phyloP scores from a whole-genome alignment of 2,329 filamentous ascomycete species.

The Eutypa lata region DNA sequence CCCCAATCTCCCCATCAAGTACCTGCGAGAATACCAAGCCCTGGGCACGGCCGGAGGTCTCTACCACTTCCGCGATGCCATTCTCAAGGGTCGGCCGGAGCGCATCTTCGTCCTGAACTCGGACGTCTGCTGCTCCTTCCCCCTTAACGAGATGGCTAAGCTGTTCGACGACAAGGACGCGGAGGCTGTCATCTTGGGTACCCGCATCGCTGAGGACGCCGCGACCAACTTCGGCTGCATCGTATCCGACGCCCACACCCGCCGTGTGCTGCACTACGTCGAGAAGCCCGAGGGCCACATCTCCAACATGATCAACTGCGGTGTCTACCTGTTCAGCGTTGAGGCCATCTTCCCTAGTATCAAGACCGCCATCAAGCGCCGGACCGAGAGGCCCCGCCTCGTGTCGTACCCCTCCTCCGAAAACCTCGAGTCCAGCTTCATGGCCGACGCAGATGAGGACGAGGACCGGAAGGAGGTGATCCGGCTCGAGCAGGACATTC shows the following conservation, averaged over 20 bases:
- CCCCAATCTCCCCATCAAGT: slow-evolving; percentile 85
- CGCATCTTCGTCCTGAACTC: slow-evolving; percentile 97
- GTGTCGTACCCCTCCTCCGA: slow-evolving; percentile 95
- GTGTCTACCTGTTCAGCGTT: slow-evolving; percentile 94
- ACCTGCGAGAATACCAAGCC: slow-evolving; percentile 95
- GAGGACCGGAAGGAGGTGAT: slow-evolving; percentile 79
- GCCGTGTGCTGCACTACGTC: slow-evolving; percentile 96
- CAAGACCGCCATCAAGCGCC: slow-evolving; percentile 89
- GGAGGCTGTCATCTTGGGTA: slow-evolving; percentile 94
- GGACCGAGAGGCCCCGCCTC: slow-evolving; percentile 84
- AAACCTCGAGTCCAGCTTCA: slow-evolving; percentile 71
- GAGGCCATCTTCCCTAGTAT: slow-evolving; percentile 97
- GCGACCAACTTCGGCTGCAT: slow-evolving; percentile 98
- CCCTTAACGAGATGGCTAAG: slow-evolving; percentile 90
- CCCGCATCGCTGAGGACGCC: slow-evolving; percentile 83
- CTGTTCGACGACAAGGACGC: slow-evolving; percentile 93
- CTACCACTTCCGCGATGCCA: slow-evolving; percentile 98
- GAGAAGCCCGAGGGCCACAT: slow-evolving; percentile 98
- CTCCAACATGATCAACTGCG: slow-evolving; percentile 98
- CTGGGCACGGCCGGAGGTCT: slow-evolving; percentile 93
- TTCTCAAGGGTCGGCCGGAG: slow-evolving; percentile 92
- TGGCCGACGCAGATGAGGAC: slow-evolving; percentile 66
- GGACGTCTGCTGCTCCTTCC: slow-evolving; percentile 98
- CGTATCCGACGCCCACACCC: slow-evolving; percentile 88
- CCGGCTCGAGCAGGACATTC: slow-evolving; percentile 93